phyloP scores from a whole-genome alignment of 345 rosid species.

The Carallia pectinifolia region DNA sequence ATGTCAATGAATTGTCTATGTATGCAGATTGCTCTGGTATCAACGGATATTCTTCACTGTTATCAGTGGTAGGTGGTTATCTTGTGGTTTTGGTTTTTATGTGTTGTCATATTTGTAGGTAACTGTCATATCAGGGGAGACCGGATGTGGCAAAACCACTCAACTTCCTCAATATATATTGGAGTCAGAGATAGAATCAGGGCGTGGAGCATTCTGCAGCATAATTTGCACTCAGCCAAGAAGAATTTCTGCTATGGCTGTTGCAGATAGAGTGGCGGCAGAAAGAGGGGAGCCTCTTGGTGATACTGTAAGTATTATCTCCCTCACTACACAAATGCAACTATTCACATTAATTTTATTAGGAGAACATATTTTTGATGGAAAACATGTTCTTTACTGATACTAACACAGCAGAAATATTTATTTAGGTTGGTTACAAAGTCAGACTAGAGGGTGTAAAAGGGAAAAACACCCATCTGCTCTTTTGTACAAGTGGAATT shows the following conservation, averaged over 20 bases:
- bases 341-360: not conserved
- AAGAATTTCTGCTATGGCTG: conserved; percentile 97
- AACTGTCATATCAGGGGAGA: conserved; percentile 94
- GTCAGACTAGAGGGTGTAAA: conserved; percentile 96
- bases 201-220: conserved; percentile 97
- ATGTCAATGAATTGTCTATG: no score
- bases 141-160: conserved; percentile 99
- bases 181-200: conserved; percentile 97
- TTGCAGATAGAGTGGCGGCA: conserved; percentile 87
- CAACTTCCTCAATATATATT: conserved; percentile 94
- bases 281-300: conserved; percentile 99
- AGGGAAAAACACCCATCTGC: conserved; percentile 90
- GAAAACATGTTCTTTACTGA: conserved; percentile 40
- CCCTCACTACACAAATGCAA: conserved; percentile 11
- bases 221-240: conserved; percentile 98
- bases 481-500: conserved; percentile 97
- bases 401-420: conserved; percentile 50
- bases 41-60: not conserved
- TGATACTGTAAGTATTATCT: conserved; percentile 64
- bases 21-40: no score
- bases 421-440: conserved; percentile 95
- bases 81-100: not conserved
- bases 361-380: conserved; percentile 3
- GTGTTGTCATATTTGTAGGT: conserved; percentile 46
- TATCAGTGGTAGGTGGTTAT: not conserved